Base-by-base conservation (phyloP, 257 asterid genomes). In the Salvia rosmarinus region DNA sequence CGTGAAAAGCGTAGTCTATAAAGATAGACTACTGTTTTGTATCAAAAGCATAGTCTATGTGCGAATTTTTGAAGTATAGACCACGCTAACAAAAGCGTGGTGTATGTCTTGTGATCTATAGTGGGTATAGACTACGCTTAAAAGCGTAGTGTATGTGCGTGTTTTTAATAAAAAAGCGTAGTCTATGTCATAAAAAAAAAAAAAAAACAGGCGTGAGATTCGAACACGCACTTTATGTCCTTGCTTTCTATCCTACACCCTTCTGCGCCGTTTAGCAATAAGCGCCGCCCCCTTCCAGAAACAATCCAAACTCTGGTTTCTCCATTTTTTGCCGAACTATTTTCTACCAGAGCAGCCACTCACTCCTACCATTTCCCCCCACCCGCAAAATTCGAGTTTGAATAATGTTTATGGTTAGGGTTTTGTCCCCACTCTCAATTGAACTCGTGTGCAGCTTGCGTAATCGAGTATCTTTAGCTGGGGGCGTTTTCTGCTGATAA, bases 401-500 rank as follows among this genome's bases (percentile, higher is more conserved):
- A 72, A 39, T 49, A 9, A 39, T 1, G 44, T 8, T 39, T 78
- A 70, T 89, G 86, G 79, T 78, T 85, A 75, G 88, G 86, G 87
- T 79, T 84, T 77, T 74, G n/a, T 32, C n/a, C 17, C 68, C 72
- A 5, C 72, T 25, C 14, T 28, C 19, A 58, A 64, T 19, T 37
- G 40, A 63, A 42, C 62, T 68, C 64, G 46, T 39, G 3, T 30
- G n/a, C 28, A 21, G 30, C 30, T 13, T 56, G 32, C 57, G 1
- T 25, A 63, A n/a, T 62, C 20, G 79, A 23, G 60, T 46, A 3
- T 39, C 21, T 44, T 12, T 72, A n/a, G 46, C 3, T 23, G 8
- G 75, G n/a, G 74, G 30, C 19, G 25, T 25, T 40, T 40, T 67
- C 0, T 42, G 57, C 40, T 13, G 76, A 21, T 35, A 50, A 8